Evolutionary conservation across 2,329 filamentous ascomycete genomes (phyloP), one percentile per base, ranked within the genome.

Genomic region (Lachnellula arida): DNA sequence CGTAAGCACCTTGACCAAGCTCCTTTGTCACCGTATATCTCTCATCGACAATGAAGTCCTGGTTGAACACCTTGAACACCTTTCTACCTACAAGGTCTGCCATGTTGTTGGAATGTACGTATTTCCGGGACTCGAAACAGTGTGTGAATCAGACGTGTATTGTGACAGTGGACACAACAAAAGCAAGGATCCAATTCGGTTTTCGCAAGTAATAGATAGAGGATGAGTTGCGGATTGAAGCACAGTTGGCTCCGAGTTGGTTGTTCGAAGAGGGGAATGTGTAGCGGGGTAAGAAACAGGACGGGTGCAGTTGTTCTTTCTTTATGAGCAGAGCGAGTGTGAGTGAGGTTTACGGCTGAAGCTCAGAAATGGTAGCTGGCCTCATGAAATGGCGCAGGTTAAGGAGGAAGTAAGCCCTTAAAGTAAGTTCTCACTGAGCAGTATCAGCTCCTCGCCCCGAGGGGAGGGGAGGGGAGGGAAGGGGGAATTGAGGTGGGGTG

Each of bases 41-140:
- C 76, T 97, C 93, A 73, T 97, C 94, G 70, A 97, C 94, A 67
- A 97, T 86, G 72, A 99, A 99, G 78, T 99, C 94, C 72, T 99
- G 94, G 81, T 97, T 97, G 78, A 99, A 99, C 73, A 99, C 92
- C 86, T 96, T 96, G 82, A 96, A 97, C 75, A 93, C 84, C 82
- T 96, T 97, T 76, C 91, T 87, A 71, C 85, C 85, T 53, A 63
- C 64, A 5, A 71, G 64, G 53, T 70, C 68, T 56, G 68, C 55
- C 69, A 71, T 71, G 54, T 43, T 67, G 56, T 44, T 35, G 58
- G 52, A 46, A 32, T 51, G 44, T 52, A 46, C 25, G 44, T 42
- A 39, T 43, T 14, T 35, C 47, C 19, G 37, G 19, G 42, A n/a
- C 35, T 51, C 4, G 47, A 49, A 49, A 32, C 28, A 32, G 28